Evolutionary conservation across 164 flowering plant genomes (phyloP), one percentile per base, ranked within the genome.

Genomic region (Macadamia tetraphylla): DNA sequence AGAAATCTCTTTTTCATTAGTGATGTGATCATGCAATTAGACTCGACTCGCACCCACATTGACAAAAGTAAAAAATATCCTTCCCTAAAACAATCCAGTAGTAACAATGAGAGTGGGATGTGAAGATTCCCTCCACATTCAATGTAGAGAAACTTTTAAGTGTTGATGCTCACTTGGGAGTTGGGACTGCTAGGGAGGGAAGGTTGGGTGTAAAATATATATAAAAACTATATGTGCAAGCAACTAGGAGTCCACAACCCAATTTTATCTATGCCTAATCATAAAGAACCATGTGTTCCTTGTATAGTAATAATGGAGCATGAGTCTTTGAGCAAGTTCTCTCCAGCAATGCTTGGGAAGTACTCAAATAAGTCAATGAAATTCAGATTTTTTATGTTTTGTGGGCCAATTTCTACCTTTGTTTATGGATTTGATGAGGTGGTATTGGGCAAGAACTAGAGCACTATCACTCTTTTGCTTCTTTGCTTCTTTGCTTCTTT

Each of bases 271-370:
- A 61, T 65, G 74, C 1, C 67, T 64, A 70, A 77, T 75, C 71
- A 79, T 77, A 75, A 77, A 74, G 73, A 62, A 68, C 78, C 80
- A 79, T 74, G 80, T 76, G 86, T 75, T 68, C 65, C 66, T 67
- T 71, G 66, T 57, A 63, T 65, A n/a, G 79, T 72, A 69, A 75
- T 77, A 77, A 83, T 77, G 74, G 71, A 72, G 83, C 81, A 77
- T 77, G 78, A 74, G 82, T 76, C 15, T 58, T 75, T 75, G 79
- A 78, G 73, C 67, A 69, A 74, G 69, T 59, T 42, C 75, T 74
- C 81, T 80, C 78, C 83, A 80, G 77, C 71, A 72, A 78, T 71
- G 78, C 86, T 83, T 78, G 59, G 72, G 70, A 74, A 70, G 55
- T 73, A 81, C 82, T 77, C 84, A 74, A 77, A 70, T 40, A 69